Percentiles rank a stretch among this genome's conserved stretches.
Conservation (phyloP, 2,329 filamentous ascomycete genomes). For the Claviceps sorghi region DNA sequence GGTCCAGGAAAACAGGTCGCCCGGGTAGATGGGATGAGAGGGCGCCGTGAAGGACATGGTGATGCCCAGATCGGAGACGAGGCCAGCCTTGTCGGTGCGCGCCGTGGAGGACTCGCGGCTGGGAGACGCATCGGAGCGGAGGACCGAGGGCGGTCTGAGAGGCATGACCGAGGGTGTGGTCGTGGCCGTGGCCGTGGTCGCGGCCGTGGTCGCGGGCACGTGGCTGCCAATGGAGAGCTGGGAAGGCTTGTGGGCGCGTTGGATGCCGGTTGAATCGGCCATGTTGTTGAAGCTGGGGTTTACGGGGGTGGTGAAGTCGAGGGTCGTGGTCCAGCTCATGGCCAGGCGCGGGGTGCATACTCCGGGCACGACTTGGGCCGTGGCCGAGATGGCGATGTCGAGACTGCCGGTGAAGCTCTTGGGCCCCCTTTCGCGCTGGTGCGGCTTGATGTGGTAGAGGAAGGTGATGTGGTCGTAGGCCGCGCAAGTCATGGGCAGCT, state of each 20-base stretch:
- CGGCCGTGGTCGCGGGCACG: conserved; percentile 18
- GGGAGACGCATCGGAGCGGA: conserved; percentile 43
- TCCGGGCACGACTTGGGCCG: conserved; percentile 38
- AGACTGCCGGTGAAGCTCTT: conserved; percentile 38
- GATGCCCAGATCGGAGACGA: conserved; percentile 48
- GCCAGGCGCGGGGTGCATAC: conserved; percentile 45
- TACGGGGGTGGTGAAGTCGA: conserved; percentile 54
- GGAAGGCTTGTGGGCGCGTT: conserved; percentile 45
- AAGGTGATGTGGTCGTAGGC: conserved; percentile 64
- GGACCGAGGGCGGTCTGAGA: conserved; percentile 42
- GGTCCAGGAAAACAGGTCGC: conserved; percentile 56
- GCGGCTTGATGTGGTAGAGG: conserved; percentile 50
- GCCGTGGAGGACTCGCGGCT: conserved; percentile 19
- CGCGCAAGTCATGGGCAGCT: conserved; percentile 45
- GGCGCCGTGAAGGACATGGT: conserved; percentile 62
- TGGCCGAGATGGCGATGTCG: conserved; percentile 45
- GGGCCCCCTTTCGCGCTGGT: conserved; percentile 28
- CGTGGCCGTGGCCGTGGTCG: not conserved
- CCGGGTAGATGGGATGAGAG: conserved; percentile 37
- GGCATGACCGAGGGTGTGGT: conserved; percentile 31
- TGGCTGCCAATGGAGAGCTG: conserved; percentile 47
- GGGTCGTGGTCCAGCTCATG: conserved; percentile 53
- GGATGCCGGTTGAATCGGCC: conserved; percentile 36
- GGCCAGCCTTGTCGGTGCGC: conserved; percentile 30
- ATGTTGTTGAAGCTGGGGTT: conserved; percentile 47